Evolutionary conservation across 129 eudicot genomes (phyloP), one percentile per base, ranked within the genome.

Genomic region (Arctium minus): DNA sequence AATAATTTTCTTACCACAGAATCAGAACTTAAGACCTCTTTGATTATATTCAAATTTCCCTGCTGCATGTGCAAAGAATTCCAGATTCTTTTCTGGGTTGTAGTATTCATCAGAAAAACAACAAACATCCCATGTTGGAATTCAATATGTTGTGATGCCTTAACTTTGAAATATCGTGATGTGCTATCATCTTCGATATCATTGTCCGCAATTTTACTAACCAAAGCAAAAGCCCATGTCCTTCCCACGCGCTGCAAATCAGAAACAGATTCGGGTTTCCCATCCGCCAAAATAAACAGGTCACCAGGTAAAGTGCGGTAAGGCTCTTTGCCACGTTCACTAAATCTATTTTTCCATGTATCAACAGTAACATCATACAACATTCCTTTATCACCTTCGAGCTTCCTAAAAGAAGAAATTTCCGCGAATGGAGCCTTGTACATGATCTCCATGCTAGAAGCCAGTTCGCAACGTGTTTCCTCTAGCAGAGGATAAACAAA

Each of bases 291-390:
- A 17, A 88, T 18, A 13, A 91, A 74, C 29, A 93, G 38, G 85
- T 93, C 96, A 40, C 96, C 96, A 2, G 97, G 96, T 82, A 91
- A 80, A 0, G 92, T 89, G 62, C 80, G 81, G 80, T 89, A 93
- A 7, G 89, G 88, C 70, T 88, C 91, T 75, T 81, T 88, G 8
- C 90, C 92, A 18, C 86, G 83, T 22, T 88, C 88, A 48, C 86
- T 83, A 8, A 35, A 56, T 67, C 80, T 77, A 77, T 91, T 93
- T 79, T 74, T 89, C 97, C 97, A 93, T 15, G 40, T 29, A 73
- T 79, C 93, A 39, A 91, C 86, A 6, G 81, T 64, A 70, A 93
- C 89, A 50, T 83, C 73, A 77, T 89, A 89, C 9, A 50, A 0
- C 4, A 42, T 32, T 39, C 53, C 27, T 10, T 60, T 73, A 32